Evolutionary conservation across 768 basidiomycete genomes (phyloP).

Genomic region (Lactifluus piperatus): DNA sequence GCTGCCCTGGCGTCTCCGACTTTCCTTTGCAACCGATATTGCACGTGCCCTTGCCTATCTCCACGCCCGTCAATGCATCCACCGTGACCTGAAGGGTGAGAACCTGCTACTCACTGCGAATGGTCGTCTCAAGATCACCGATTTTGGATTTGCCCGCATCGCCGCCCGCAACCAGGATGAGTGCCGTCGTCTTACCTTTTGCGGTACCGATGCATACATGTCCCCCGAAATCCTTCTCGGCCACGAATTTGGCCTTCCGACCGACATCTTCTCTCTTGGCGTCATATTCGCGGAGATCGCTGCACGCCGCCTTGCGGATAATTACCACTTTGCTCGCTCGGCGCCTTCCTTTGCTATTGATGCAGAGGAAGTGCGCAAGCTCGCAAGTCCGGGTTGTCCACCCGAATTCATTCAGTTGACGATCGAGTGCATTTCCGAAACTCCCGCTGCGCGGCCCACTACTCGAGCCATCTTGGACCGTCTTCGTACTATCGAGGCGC

Average conservation of each 20-base stretch:
- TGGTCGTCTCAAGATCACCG: constrained; percentile 94
- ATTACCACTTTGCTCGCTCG: constrained; percentile 63
- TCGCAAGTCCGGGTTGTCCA: constrained; percentile 71
- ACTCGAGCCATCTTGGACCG: constrained; percentile 74
- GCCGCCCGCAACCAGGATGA: constrained; percentile 90
- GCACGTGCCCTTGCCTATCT: constrained; percentile 94
- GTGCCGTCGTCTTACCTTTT: constrained; percentile 74
- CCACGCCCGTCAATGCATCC: constrained; percentile 85
- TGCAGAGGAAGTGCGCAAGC: constrained; percentile 53
- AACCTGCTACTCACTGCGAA: constrained; percentile 94
- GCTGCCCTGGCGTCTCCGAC: constrained; percentile 87
- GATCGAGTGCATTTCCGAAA: constrained; percentile 61
- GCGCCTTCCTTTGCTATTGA: constrained; percentile 80
- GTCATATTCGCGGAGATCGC: constrained; percentile 91
- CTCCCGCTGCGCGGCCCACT: constrained; percentile 62
- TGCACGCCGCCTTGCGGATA: constrained; percentile 77
- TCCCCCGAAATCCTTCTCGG: constrained; percentile 91
- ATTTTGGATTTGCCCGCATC: constrained; percentile 95
- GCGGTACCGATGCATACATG: constrained; percentile 94
- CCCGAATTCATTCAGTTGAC: constrained; percentile 66
- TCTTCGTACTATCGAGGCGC: constrained; percentile 72
- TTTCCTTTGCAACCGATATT: constrained; percentile 94
- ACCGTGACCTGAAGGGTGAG: constrained; percentile 93
- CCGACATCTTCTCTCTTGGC: constrained; percentile 91
- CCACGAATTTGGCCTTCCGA: constrained; percentile 85